Evolutionary conservation across 2,329 filamentous ascomycete species (phyloP), one percentile per base, ranked within the genome.

Genomic region (Coniella lustricola): DNA sequence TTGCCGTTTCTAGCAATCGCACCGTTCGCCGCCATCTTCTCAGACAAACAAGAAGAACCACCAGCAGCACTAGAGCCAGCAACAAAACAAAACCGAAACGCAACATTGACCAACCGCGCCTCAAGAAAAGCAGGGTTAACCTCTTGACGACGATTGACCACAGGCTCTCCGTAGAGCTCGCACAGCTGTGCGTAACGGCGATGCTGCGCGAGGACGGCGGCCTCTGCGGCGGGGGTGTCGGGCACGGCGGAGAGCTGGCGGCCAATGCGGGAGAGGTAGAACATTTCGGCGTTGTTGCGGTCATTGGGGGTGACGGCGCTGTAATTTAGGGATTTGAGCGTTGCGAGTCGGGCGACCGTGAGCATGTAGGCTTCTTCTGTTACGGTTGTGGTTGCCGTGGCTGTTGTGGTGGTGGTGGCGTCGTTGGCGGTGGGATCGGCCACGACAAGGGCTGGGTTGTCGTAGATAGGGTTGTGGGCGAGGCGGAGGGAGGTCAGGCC

Each of bases 331-430:
- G 72, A 74, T 46, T 75, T 76, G 9, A 97, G 75, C 1, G 70
- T 69, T 1, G 77, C 75, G 1, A 96, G 71, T 2, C 90, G 85
- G 22, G 84, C 87, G 21, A 95, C 72, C 1, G 87, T 88, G 41
- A 96, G 76, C 87, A 95, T 95, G 68, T 90, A 91, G 1, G 87
- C 85, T 59, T 95, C 87, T 47, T 95, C 88, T 1, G 84, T 75
- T 5, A 75, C 77, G 21, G 75, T 66, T 20, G 69, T 65, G 47
- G 68, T 70, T 45, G 69, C 65, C 46, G 68, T 70, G 46, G 69
- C 65, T 47, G 68, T 70, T 45, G 68, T 62, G n/a, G 60, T 54
- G 29, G 52, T 63, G 57, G 40, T 58, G 57, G 12, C 55, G 2
- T 49, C 34, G 52, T 35, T 57, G 20, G 2, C 36, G 13, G 20